These are phyloP conservation scores for Trichophyton verrucosum DNA, from an alignment of 2,329 filamentous ascomycete genomes.

Conservation along the genomic window DNA sequence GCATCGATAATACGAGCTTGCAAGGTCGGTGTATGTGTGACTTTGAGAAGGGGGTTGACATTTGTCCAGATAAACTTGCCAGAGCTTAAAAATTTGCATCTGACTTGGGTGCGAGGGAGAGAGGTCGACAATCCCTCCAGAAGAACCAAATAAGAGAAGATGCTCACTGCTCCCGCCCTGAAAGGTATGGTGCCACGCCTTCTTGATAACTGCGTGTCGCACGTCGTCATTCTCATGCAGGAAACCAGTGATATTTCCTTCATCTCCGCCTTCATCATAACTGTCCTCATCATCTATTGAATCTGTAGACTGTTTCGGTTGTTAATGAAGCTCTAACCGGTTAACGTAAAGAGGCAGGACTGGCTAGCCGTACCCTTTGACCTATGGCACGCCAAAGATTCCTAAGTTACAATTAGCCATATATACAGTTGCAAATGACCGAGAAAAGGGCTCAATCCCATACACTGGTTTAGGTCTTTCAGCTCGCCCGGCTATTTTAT, in stretches of 20 bases:
- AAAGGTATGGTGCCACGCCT: constrained; percentile 13
- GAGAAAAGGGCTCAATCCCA: background rate
- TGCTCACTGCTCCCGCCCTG: background rate
- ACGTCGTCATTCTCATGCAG: background rate
- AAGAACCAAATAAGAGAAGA: background rate
- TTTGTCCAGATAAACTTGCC: constrained; percentile 66
- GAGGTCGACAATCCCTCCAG: background rate
- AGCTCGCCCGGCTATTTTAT: background rate
- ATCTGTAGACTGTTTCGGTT: too few species aligned
- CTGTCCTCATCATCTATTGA: background rate
- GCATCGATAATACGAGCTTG: constrained; percentile 55
- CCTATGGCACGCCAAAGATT: background rate
- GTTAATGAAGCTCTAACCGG: too few species aligned
- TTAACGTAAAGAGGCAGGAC: too few species aligned
- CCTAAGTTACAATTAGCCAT: background rate
- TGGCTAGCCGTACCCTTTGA: background rate
- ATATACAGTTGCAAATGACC: too few species aligned
- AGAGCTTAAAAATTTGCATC: constrained; percentile 49
- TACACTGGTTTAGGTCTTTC: background rate
- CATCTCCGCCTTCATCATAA: background rate
- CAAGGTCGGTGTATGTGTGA: constrained; percentile 58
- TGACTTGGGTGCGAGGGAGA: constrained; percentile 16
- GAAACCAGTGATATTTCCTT: background rate
- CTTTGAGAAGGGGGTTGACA: constrained; percentile 59
- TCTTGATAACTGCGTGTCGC: background rate